These are phyloP conservation scores for Suhomyces terraborum DNA, from an alignment of 1,139 yeast species.

Conservation along the genomic window DNA sequence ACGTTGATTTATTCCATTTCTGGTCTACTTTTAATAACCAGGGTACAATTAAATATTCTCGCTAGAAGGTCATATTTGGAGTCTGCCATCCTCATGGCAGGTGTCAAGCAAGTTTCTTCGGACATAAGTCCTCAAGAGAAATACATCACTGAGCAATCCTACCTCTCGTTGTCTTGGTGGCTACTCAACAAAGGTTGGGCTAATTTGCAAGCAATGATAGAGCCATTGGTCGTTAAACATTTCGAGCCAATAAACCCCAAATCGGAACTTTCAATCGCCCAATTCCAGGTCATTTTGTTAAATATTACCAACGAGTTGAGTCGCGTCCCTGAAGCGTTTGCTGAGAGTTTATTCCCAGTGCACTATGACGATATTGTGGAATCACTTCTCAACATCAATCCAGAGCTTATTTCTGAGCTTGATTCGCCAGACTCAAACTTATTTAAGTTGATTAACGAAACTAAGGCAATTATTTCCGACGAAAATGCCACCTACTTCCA, in stretches of 20 bases:
- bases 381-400: constrained; percentile 48
- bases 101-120: constrained; percentile 25
- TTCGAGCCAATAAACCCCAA: constrained; percentile 71
- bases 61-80: constrained; percentile 85
- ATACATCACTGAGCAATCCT: constrained; percentile 74
- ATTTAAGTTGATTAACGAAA: constrained; percentile 49
- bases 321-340: constrained; percentile 23
- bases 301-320: constrained; percentile 22
- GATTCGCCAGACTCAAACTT: constrained; percentile 44
- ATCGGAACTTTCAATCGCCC: constrained; percentile 63
- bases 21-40: constrained; percentile 70
- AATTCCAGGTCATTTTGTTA: constrained; percentile 43
- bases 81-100: constrained; percentile 71
- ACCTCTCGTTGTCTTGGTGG: constrained; percentile 93
- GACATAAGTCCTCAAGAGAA: constrained; percentile 31
- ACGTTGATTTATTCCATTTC: constrained; percentile 72
- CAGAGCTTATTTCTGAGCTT: constrained; percentile 42
- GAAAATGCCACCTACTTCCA: constrained; percentile 23
- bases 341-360: constrained; percentile 42
- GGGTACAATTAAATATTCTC: constrained; percentile 82
- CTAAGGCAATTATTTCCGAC: constrained; percentile 33
- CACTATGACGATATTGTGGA: constrained; percentile 45
- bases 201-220: constrained; percentile 55
- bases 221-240: constrained; percentile 57
- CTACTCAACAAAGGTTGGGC: constrained; percentile 84